Evolutionary conservation across 768 basidiomycete species (phyloP), one percentile per base, ranked within the genome.

Genomic region (Suillus spraguei): DNA sequence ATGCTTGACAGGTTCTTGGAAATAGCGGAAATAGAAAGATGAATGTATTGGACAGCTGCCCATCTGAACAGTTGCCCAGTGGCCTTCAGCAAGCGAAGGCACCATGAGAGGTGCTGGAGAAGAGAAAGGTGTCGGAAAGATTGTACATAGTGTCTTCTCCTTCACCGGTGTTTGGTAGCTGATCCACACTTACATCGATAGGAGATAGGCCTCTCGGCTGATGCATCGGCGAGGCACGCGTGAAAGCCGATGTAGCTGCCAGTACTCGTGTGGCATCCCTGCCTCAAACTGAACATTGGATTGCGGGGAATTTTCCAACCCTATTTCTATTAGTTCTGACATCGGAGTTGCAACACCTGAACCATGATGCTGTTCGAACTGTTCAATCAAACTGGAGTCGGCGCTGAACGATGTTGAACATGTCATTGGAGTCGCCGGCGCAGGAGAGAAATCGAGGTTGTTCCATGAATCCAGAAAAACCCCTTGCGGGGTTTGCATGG

Each of bases 131-230:
- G 3, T 41, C 39, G 17, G 39, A 28, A 41, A 41, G 24, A 58
- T 32, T 24, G 17, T 41, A 41, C 3, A 28, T 3, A 17, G 17
- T 32, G 17, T 58, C 38, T 17, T 41, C 39, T 41, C 17, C 17
- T 32, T 58, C 39, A 39, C 39, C 20, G 2, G 55, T 17, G 17
- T 24, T 28, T 32, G 56, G 56, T 10, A 58, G 39, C 10, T 58
- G 24, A 32, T 41, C 39, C 38, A 41, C 56, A 58, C 39, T 28
- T 38, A 58, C 32, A 42, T 58, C 56, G 17, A 58, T 58, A 41
- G 56, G 56, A 32, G 56, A 58, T 28, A 58, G 17, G 39, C 56
- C 56, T 58, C 56, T 41, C 17, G 39, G 32, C 17, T 42, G 39
- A 58, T 58, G 17, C 24, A 41, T 58, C 39, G 56, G 39, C 24